phyloP scores from a whole-genome alignment of 352 stramenopile species.

The Halophytophthora polymorphica region DNA sequence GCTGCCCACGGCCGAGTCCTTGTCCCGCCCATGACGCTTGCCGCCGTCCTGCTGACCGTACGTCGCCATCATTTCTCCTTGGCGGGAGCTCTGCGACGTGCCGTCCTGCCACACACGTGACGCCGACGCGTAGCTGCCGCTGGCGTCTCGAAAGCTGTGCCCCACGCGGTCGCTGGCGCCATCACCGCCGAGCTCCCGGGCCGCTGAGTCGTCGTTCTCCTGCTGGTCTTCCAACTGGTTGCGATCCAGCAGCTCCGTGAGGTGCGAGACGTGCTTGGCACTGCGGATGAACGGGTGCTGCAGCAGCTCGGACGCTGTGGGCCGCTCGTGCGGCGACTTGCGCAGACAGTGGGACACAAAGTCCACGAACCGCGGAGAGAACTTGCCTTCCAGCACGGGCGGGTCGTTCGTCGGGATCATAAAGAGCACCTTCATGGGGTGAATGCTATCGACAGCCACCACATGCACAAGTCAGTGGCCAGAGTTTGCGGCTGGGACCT shows the following conservation, averaged over 20 bases:
- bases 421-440: slow-evolving; percentile 99
- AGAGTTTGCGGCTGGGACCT: no score
- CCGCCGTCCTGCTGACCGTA: slow-evolving; percentile 30
- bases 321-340: slow-evolving; percentile 84
- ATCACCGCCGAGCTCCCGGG: slow-evolving; percentile 1
- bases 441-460: slow-evolving; percentile 71
- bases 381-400: slow-evolving; percentile 74
- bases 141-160: slow-evolving; percentile 2
- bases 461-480: neutral
- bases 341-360: slow-evolving; percentile 89
- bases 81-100: slow-evolving; percentile 4
- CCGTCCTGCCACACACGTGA: slow-evolving; percentile 7
- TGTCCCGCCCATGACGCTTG: slow-evolving; percentile 38
- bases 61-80: slow-evolving; percentile 19
- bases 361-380: slow-evolving; percentile 78
- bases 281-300: slow-evolving; percentile 81
- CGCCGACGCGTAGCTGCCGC: neutral
- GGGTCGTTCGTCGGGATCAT: slow-evolving; percentile 96
- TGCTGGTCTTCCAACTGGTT: slow-evolving; percentile 32
- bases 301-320: slow-evolving; percentile 81
- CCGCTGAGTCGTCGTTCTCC: slow-evolving; percentile 6
- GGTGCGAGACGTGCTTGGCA: slow-evolving; percentile 65
- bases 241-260: slow-evolving; percentile 65
- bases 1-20: slow-evolving; percentile 42
- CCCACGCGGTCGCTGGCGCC: slow-evolving; percentile 3